Percentiles rank a stretch among this genome's conserved stretches.
Evolutionary conservation across 371 early-diverging fungal genomes (phyloP).

Genomic region (Haplosporangium sp.): DNA sequence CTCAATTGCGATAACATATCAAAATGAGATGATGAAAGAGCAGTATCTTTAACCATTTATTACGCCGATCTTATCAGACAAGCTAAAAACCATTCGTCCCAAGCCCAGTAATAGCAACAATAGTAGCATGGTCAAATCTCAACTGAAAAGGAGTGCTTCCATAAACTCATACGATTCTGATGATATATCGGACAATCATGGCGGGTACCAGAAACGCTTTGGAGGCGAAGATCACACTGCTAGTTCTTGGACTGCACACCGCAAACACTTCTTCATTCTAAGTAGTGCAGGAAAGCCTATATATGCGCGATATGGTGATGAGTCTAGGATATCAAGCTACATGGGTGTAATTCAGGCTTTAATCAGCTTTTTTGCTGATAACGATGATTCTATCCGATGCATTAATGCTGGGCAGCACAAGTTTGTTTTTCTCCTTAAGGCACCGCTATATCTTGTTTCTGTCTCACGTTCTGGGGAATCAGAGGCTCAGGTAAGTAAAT

Average conservation of each 20-base stretch:
- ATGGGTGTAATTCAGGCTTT: conserved; percentile 96
- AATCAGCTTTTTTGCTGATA: conserved; percentile 86
- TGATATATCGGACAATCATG: conserved; percentile 52
- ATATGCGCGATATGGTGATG: conserved; percentile 90
- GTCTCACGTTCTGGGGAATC: conserved; percentile 87
- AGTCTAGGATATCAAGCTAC: conserved; percentile 85
- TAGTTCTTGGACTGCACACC: conserved; percentile 69
- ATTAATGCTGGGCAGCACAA: conserved; percentile 82
- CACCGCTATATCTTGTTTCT: conserved; percentile 88
- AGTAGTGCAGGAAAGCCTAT: conserved; percentile 92
- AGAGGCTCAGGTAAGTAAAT: conserved; percentile 73
- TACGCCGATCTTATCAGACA: conserved; percentile 13
- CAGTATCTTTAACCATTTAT: not conserved
- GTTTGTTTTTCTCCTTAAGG: conserved; percentile 85
- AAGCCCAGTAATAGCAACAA: conserved; percentile 12
- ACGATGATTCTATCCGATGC: conserved; percentile 83
- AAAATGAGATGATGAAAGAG: not conserved
- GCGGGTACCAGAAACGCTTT: conserved; percentile 48
- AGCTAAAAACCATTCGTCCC: conserved; percentile 37
- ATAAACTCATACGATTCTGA: conserved; percentile 48
- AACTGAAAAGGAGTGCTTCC: conserved; percentile 23
- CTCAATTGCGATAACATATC: too few relatives aligned
- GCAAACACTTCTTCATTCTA: conserved; percentile 86
- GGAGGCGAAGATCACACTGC: conserved; percentile 53
- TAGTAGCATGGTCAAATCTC: conserved; percentile 18